Base-by-base conservation (phyloP, 352 stramenopile genomes). In the Globisporangium sylvaticum region DNA sequence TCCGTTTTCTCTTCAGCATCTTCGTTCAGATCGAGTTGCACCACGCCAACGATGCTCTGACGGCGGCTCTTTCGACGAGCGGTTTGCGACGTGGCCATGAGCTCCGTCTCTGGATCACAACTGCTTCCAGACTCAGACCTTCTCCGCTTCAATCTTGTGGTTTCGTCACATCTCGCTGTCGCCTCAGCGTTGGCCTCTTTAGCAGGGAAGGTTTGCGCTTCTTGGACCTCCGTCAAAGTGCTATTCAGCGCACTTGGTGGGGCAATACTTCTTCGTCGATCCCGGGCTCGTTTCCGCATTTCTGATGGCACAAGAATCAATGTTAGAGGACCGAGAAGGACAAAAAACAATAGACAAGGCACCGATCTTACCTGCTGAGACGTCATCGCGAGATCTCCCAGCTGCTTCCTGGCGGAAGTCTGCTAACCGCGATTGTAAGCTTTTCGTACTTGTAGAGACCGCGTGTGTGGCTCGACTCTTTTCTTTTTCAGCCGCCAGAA, bases 1-100 rank as follows among this genome's bases (percentile, higher is more conserved):
- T 65, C 53, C 15, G n/a, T 32, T 34, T 64, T 52, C 37, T 55
- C 64, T 46, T 24, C 54, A 29, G 25, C 18, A 1, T 34, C 52
- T 44, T 57, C 12, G 0, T 18, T 32, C 9, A 64, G 60, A 18
- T 65, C 52, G 44, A 81, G 57, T 18, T 70, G 39, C 14, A 84
- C 64, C 0, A 60, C 48, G 3, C 62, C 67, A 1, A 78, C 61
- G 34, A 83, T 81, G 48, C 77, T 84, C 64, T 84, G 77, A n/a
- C 77, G 75, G 0, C 73, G 75, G 66, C 50, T 32, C 62, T 79
- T 79, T 10, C 67, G 71, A 22, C 56, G 39, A 50, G 22, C 55
- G 18, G 22, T 24, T 29, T 56, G 39, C 5, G 14, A 25, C 9
- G 55, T 15, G 7, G 29, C 14, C 39, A 27, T 20, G 27, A 56